Evolutionary conservation across 768 basidiomycete species (phyloP).

Genomic region (Leccinum sublutescens): DNA sequence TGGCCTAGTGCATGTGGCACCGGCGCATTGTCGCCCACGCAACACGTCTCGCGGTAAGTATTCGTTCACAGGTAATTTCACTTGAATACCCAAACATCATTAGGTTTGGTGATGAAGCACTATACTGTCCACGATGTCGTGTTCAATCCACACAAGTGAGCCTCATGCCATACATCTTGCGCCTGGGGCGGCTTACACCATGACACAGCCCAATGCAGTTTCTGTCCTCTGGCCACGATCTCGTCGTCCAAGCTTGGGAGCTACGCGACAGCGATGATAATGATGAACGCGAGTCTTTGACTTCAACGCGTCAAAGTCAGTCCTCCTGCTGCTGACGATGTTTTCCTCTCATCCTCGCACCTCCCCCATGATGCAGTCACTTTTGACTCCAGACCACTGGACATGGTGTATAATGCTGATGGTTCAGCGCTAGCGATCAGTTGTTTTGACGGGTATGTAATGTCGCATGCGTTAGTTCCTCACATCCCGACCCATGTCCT

Average conservation of each 20-base stretch:
- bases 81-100: not conserved
- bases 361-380: slow-evolving; percentile 15
- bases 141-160: slow-evolving; percentile 50
- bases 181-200: slow-evolving; percentile 4
- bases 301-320: slow-evolving; percentile 19
- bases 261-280: slow-evolving; percentile 25
- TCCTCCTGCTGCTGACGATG: not conserved
- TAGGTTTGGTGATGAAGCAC: slow-evolving; percentile 37
- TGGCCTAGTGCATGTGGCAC: slow-evolving; percentile 18
- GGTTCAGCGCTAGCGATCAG: slow-evolving; percentile 38
- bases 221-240: slow-evolving; percentile 50
- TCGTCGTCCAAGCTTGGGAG: slow-evolving; percentile 42
- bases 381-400: slow-evolving; percentile 37
- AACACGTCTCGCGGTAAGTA: slow-evolving; percentile 20
- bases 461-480: not conserved
- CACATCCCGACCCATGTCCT: not conserved
- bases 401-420: slow-evolving; percentile 46
- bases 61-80: not conserved
- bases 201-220: slow-evolving; percentile 37
- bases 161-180: not conserved
- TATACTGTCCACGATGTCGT: slow-evolving; percentile 57
- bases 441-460: slow-evolving; percentile 29
- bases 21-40: slow-evolving; percentile 20
- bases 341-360: slow-evolving; percentile 1
- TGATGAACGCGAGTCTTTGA: slow-evolving; percentile 9